Base-by-base conservation (phyloP, 805 yeast genomes). In the Sugiyamaella valdiviana region DNA sequence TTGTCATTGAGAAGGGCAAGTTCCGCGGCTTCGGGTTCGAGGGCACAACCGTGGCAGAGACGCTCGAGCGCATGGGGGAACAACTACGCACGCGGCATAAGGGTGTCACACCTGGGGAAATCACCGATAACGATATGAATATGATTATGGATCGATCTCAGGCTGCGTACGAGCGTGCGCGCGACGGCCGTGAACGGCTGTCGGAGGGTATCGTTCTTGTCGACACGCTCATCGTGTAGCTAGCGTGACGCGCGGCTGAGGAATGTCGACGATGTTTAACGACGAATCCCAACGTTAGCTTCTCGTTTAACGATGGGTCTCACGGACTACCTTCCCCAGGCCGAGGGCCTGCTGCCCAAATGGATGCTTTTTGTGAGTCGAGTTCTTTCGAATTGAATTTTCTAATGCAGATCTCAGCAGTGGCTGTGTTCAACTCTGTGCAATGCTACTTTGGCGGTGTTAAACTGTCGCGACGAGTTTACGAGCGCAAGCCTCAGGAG, bases 371-470 rank as follows among this genome's bases (percentile, higher is more conserved):
- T 87, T 61, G 83, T 82, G 59, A 36, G 71, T 57, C 7, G 19
- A 21, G 19, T 50, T 15, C 24, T 36, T 52, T 57, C 49, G 16
- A 44, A 39, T 29, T 45, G 67, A 75, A 74, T 60, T 42, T 21
- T 26, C 42, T 40, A 36, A 32, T n/a, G 23, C n/a, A 61, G 66
- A 79, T 80, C 61, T 86, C 97, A 0, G 82, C 83, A 2, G 97
- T 91, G n/a, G 87, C 97, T 1, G 72, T 86, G 24, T 88, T 93
- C 74, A 93, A 93, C 66, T 87, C 97, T 0, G 70, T 77, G 19
- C 99, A 93, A 68, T 82, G 93, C 12, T 93, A 90, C 67, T 65
- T 78, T 41, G 78, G 87, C 29, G 93, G 89, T 40, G 73, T 84
- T 23, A 72, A 75, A 23, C 74, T 93, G 46, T 85, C 96, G 2